These are phyloP conservation scores for Corchorus olitorius DNA, from an alignment of 345 rosid species.

Conservation along the genomic window DNA sequence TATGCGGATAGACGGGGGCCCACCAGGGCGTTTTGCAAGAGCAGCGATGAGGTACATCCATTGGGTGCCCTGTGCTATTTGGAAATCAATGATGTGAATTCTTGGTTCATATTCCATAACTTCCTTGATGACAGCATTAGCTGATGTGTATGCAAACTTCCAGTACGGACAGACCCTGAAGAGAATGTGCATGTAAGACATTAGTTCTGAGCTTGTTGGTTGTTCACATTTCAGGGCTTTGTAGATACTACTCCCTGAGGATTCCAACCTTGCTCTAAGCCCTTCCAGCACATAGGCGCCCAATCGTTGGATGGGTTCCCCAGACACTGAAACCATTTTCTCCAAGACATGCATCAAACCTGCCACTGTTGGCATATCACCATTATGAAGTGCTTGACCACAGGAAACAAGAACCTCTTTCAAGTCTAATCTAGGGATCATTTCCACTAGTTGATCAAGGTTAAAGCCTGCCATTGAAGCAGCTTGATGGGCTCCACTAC, in stretches of 20 bases:
- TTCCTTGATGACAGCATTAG: conserved; percentile 72
- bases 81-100: conserved; percentile 88
- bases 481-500: conserved; percentile 38
- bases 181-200: conserved; percentile 90
- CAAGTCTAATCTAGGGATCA: conserved; percentile 63
- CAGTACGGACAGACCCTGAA: conserved; percentile 83
- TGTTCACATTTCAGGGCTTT: conserved; percentile 75
- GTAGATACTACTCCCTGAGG: conserved; percentile 87
- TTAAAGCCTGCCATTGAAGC: conserved; percentile 43
- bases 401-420: conserved; percentile 61
- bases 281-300: conserved; percentile 96
- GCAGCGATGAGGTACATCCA: conserved; percentile 60
- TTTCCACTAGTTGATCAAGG: conserved; percentile 47
- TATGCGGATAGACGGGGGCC: conserved; percentile 68
- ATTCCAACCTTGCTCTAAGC: conserved; percentile 84
- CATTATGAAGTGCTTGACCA: conserved; percentile 63
- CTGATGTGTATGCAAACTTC: conserved; percentile 82
- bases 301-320: conserved; percentile 78
- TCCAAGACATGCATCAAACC: conserved; percentile 71
- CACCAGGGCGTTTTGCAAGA: conserved; percentile 66
- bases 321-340: conserved; percentile 85
- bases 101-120: conserved; percentile 59
- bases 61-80: conserved; percentile 89
- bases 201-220: conserved; percentile 81
- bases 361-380: conserved; percentile 47